These are phyloP conservation scores for Hypholoma sublateritium DNA, from an alignment of 768 basidiomycete genomes.

Conservation along the genomic window DNA sequence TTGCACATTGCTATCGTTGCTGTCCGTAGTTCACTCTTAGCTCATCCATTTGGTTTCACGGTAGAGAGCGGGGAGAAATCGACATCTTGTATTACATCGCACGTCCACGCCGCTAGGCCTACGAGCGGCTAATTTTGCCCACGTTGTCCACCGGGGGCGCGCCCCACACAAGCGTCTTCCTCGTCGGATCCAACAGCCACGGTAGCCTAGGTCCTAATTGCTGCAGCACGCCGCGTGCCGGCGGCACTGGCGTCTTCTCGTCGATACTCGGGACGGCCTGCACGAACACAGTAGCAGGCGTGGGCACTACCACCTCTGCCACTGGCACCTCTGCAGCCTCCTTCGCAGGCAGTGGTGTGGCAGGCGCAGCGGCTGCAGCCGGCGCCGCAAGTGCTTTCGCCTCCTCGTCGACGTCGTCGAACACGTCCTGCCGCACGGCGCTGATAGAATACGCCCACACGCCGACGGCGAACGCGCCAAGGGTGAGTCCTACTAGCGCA, in stretches of 20 bases:
- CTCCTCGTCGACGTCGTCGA: conserved; percentile 84
- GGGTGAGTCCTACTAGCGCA: conserved; percentile 68
- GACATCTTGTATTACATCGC: neutral
- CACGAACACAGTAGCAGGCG: neutral
- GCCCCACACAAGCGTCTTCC: conserved; percentile 69
- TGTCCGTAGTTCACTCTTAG: conserved; percentile 5
- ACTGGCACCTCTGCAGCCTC: neutral
- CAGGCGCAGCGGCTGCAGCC: neutral
- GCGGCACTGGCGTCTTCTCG: neutral
- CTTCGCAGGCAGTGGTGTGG: neutral
- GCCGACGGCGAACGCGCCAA: conserved; percentile 74
- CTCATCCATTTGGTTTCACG: neutral
- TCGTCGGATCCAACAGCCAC: conserved; percentile 54
- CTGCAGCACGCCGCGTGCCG: conserved; percentile 26
- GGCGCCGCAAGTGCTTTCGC: conserved; percentile 51
- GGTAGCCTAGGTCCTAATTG: conserved; percentile 47
- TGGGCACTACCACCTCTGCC: neutral
- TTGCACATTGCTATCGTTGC: conserved; percentile 10
- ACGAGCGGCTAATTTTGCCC: conserved; percentile 39
- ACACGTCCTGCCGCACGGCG: conserved; percentile 92
- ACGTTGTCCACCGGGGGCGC: conserved; percentile 68
- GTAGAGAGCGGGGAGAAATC: neutral
- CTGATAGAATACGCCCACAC: conserved; percentile 93
- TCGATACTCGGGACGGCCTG: conserved; percentile 8
- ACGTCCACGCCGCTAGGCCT: conserved; percentile 17